Percentiles rank a stretch among this genome's conserved stretches.
Evolutionary conservation across 73 alveolate species (phyloP).

Genomic region (Paramecium octaurelia): DNA sequence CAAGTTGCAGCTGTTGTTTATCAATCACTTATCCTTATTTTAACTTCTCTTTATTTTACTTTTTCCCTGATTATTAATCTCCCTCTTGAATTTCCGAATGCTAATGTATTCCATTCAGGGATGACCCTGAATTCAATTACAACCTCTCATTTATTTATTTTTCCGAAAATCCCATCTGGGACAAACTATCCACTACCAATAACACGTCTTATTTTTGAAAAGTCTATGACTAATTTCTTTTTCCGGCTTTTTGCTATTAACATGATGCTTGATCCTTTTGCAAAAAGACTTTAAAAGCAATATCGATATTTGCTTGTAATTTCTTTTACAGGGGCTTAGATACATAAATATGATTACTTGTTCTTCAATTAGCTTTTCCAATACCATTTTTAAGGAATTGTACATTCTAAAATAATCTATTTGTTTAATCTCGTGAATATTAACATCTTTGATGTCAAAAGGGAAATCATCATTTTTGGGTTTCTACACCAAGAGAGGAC

Average conservation of each 20-base stretch:
- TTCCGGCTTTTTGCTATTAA: neutral
- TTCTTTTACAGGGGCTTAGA: neutral
- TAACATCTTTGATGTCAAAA: neutral
- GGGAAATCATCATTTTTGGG: constrained; percentile 41
- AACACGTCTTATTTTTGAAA: neutral
- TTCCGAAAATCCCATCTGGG: neutral
- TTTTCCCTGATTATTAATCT: neutral
- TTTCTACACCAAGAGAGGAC: neutral
- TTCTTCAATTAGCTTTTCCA: neutral
- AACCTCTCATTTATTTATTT: neutral
- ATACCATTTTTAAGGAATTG: neutral
- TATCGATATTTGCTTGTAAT: neutral
- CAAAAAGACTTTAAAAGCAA: neutral
- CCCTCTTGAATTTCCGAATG: neutral
- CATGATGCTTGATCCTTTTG: neutral
- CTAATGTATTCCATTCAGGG: neutral
- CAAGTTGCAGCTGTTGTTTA: neutral
- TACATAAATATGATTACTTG: neutral
- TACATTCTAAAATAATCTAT: constrained; percentile 25
- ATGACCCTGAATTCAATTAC: neutral
- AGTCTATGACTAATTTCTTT: neutral
- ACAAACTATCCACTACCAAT: neutral
- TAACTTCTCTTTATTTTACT: neutral
- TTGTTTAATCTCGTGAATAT: neutral
- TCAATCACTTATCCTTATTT: neutral